Percentiles rank a stretch among this genome's conserved stretches.
These are phyloP conservation scores for Blastomyces gilchristii DNA, from an alignment of 2,329 filamentous ascomycete species.

Conservation along the genomic window DNA sequence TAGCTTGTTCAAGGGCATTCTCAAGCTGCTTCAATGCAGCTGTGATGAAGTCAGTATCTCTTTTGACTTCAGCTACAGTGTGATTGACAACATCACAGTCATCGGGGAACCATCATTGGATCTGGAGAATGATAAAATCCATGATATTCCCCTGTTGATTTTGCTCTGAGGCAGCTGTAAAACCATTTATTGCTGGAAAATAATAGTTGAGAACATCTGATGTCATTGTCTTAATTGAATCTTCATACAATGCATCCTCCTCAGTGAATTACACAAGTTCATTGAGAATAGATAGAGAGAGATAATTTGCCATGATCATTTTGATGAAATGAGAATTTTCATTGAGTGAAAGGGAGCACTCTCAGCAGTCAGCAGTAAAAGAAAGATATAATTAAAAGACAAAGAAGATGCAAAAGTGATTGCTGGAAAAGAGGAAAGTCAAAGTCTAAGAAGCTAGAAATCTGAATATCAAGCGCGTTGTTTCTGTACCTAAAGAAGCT, in stretches of 20 bases:
- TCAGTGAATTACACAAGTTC: not conserved
- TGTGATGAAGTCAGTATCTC: not conserved
- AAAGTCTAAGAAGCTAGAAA: not conserved
- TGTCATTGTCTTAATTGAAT: not conserved
- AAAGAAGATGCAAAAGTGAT: conserved; percentile 1
- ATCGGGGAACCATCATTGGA: not conserved
- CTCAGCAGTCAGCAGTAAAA: not conserved
- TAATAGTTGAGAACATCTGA: not conserved
- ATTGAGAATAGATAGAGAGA: not conserved
- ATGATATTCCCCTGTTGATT: not conserved
- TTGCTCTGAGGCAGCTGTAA: not conserved
- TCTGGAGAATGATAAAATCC: not conserved
- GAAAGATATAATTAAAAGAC: not conserved
- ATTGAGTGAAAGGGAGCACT: not conserved
- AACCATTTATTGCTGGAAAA: not conserved
- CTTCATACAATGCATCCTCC: not conserved
- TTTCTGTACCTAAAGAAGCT: not conserved
- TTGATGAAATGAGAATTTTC: not conserved
- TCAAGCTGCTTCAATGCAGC: not conserved
- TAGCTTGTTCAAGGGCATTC: not conserved
- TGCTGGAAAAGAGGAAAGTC: not conserved
- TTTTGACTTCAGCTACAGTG: not conserved
- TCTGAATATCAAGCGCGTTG: not conserved
- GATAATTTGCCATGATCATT: not conserved
- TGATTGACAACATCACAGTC: not conserved